phyloP scores from a whole-genome alignment of 805 yeast genomes.

The Pichia manshurica region DNA sequence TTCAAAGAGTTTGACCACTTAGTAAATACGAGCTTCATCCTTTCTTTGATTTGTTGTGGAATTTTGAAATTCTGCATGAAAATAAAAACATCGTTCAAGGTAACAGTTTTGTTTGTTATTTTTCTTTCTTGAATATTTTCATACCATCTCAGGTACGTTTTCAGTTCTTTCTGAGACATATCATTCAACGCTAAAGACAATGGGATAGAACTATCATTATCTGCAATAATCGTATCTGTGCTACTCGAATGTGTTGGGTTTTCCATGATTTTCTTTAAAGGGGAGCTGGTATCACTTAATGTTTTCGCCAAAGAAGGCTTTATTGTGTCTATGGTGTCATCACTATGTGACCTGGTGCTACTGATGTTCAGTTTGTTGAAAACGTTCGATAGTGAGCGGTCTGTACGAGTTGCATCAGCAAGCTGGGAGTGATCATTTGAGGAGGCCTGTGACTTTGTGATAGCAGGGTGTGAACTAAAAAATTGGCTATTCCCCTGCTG shows the following conservation, averaged over 20 bases:
- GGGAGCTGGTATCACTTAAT: not conserved
- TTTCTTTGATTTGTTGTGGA: conserved; percentile 41
- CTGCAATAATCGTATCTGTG: conserved; percentile 22
- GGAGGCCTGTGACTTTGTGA: not conserved
- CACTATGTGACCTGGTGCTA: conserved; percentile 12
- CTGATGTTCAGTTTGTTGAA: conserved; percentile 3
- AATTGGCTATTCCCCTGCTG: not conserved
- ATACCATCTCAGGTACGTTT: conserved; percentile 91
- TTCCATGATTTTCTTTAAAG: conserved; percentile 1
- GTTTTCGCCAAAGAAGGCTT: not conserved
- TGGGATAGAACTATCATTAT: conserved; percentile 44
- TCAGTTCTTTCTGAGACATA: conserved; percentile 69
- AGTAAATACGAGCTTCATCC: conserved; percentile 45
- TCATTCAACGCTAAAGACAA: conserved; percentile 61
- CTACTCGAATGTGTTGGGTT: conserved; percentile 20
- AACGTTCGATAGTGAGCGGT: not conserved
- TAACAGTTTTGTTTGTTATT: conserved; percentile 51
- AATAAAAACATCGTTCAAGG: conserved; percentile 68
- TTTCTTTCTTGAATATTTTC: conserved; percentile 73
- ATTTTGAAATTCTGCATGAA: conserved; percentile 77
- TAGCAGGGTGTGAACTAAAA: too few relatives aligned
- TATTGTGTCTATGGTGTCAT: conserved; percentile 8
- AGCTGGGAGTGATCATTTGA: not conserved
- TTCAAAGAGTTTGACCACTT: conserved; percentile 60
- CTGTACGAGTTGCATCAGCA: not conserved